Base-by-base conservation (phyloP, 176 grass and related monocot species). In the Carex littledalei region DNA sequence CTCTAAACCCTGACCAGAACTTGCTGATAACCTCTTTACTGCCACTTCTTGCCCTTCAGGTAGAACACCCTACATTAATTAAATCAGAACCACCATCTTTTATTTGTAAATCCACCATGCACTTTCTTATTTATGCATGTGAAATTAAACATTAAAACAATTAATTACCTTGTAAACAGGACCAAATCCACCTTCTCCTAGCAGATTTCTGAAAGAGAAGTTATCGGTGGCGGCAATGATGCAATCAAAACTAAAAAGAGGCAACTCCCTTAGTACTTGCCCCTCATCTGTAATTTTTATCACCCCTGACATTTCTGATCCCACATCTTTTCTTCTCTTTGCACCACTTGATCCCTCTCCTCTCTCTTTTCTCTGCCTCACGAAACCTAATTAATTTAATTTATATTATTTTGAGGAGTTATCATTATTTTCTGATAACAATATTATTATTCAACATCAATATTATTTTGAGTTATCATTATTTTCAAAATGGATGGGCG, bases 271-370 rank as follows among this genome's bases (percentile, higher is more conserved):
- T 13, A 45, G 61, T 41, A 63, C 22, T 63, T 81, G 34, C 10
- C 79, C 79, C n/a, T 82, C 79, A 80, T 80, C 77, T 62, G 61
- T 82, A 47, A 82, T 82, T 59, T 82, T 43, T 43, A 82, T 41
- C 34, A 82, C 79, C 21, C 79, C 79, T 65, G 79, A 82, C 56
- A 82, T 12, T 22, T 82, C 79, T 39, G 52, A 6, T 20, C 32
- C 34, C 10, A 11, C 57, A 29, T 58, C 57, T 61, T 80, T 58
- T 24, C 55, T 80, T 80, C 78, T 63, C 35, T 61, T 81, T 81
- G 54, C 57, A 21, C 29, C 55, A 41, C 31, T 81, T 17, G 79
- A 82, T 63, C 79, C 79, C 5, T 63, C 56, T 79, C 4, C 22
- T 43, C 34, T 64, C 18, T 62, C 58, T 49, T 47, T 65, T 64